Base-by-base conservation (phyloP, 176 grass and related monocot genomes). In the Triticum timopheevii region DNA sequence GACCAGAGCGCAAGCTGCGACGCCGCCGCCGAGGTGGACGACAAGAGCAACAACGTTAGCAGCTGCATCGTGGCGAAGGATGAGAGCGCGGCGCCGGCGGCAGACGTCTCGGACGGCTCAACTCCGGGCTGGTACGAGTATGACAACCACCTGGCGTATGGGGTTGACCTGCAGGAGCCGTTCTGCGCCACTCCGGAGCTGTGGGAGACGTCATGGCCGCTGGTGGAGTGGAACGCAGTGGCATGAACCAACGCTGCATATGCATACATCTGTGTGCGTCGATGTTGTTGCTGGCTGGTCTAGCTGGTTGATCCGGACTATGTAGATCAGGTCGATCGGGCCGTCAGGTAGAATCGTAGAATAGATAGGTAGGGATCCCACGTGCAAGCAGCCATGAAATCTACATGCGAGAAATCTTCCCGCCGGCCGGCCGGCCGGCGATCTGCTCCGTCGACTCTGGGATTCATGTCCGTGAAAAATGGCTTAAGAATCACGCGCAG, bases 171-270 rank as follows among this genome's bases (percentile, higher is more conserved):
- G 22, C 86, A 62, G 0, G 85, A 90, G 10, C 78, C 78, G 54
- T 88, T 87, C 69, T 84, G 85, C 76, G 63, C 62, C 80, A 69
- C 72, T 0, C 86, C 79, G 50, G 88, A 93, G 40, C 83, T 87
- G 47, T 93, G 92, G 92, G 92, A 93, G 22, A 36, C 75, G 9
- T 30, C 75, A 69, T 90, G 92, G 88, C 92, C 86, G 15, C 12
- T 86, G 23, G 25, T 90, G 39, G 88, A 90, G 73, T 90, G 86
- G 88, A 93, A 88, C 78, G 82, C 82, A 2, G 82, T 90, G 10
- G 59, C 79, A 22, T 90, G 82, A 52, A 28, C 12, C 67, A 22
- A 19, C 22, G 28, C 19, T 17, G 56, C 56, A 59, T 22, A 12
- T 8, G 2, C 28, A n/a, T 10, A 17, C 24, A 44, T 62, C 6